Base-by-base conservation (phyloP, 2,329 filamentous ascomycete genomes). In the Teratosphaeriaceae sp. region DNA sequence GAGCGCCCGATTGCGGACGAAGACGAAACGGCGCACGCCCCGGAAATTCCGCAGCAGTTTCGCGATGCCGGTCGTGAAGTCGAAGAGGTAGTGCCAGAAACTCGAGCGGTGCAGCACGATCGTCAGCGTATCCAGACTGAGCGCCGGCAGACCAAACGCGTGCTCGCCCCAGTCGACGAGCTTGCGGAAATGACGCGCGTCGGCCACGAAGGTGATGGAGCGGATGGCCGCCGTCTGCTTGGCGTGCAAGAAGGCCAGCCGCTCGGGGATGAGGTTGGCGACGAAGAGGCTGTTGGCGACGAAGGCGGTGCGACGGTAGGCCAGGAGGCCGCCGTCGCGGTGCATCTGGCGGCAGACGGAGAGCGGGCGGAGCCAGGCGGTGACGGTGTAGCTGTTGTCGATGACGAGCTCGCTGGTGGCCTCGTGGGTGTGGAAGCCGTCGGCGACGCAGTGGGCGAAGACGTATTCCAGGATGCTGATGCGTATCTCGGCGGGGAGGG, bases 291-390 rank as follows among this genome's bases (percentile, higher is more conserved):
- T 62, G 12, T 54, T 54, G 16, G 65, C 44, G 2, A 61, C 41
- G 52, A 70, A 70, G 15, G 46, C 53, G 0, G 66, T 68, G 7
- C 51, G 54, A 16, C 39, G 52, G 37, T 65, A 62, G 9, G 65
- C 66, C 11, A 66, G 48, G 8, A 54, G 42, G 34, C 51, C 50
- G 30, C 63, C 61, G 30, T 70, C 67, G 16, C 53, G 38, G 26
- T 60, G 55, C 39, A 69, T 56, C 43, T 65, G 63, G 20, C 57
- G 60, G 47, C 67, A 69, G 2, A 58, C 58, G 11, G 67, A 53
- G 6, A 69, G 61, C 2, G 64, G 52, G 8, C 46, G 37, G 2
- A 70, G 55, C 8, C 55, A 45, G 2, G 38, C 7, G 7, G 57
- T 53, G 12, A 60, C 48, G 19, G 18, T 48, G 48, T 66, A 61